Base-by-base conservation (phyloP, 345 rosid species). In the Eucalyptus erythrocorys region DNA sequence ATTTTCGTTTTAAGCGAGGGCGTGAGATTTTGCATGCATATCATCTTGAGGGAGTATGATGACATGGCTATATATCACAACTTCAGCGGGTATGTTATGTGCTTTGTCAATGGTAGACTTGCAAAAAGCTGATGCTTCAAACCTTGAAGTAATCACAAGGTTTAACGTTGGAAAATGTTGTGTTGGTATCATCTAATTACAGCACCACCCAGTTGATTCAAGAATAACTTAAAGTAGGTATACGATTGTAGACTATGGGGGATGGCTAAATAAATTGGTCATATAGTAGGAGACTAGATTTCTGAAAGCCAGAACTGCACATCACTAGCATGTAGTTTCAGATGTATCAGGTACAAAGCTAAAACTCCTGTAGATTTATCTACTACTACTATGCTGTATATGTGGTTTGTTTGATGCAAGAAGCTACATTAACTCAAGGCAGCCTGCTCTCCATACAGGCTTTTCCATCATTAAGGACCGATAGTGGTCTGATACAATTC, bases 401-500 rank as follows among this genome's bases (percentile, higher is more conserved):
- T 21, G 21, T 27, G 48, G n/a, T 16, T 57, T 76, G 43, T 76
- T 76, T 37, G 27, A 76, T 37, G 89, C 57, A 87, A 14, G 48
- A 43, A 59, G 40, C 37, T 30, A 34, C 40, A 61, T 43, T 57
- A 86, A 87, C 49, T 87, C 48, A 27, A 71, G 82, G 66, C 40
- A 82, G 86, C 16, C 30, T 87, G 87, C 61, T 76, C 71, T 86
- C 79, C 16, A 86, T 88, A 48, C 93, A 96, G 98, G 97, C 95
- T 61, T 94, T 98, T 91, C 98, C 98, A 45, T 94, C 97, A 57
- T 91, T 98, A n/a, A 94, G 97, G n/a, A 92, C 95, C 30, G 99
- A 98, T 91, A 97, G 93, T 81, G 89, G 90, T 92, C 96, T 98
- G 87, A 97, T 97, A 90, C 99, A 97, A 92, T 96, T 98, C 93